Percentiles rank a stretch among this genome's conserved stretches.
phyloP scores from a whole-genome alignment of 768 basidiomycete species.

The Sporobolomyces phaffii region DNA sequence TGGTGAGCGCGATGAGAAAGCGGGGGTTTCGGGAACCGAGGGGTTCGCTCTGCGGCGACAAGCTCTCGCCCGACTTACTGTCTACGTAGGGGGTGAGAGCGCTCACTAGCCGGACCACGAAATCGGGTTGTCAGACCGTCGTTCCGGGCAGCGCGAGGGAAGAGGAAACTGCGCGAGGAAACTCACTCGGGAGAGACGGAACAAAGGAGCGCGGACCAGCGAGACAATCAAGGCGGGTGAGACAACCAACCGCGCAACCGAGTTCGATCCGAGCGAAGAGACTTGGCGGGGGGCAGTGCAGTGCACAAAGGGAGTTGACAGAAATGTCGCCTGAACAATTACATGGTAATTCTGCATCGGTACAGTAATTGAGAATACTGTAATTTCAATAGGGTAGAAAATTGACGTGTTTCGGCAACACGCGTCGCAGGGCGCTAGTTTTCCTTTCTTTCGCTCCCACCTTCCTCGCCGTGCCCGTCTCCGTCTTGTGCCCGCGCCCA shows the following conservation, averaged over 20 bases:
- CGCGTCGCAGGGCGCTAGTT: background rate
- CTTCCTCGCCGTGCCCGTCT: background rate
- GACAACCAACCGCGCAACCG: no score
- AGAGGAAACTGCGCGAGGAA: background rate
- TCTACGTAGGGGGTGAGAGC: slow-evolving; percentile 88
- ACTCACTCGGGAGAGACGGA: background rate
- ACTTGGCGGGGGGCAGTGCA: no score
- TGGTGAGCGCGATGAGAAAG: background rate
- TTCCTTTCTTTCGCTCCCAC: background rate
- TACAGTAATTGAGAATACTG: background rate
- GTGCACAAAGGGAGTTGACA: no score
- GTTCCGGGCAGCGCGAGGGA: background rate
- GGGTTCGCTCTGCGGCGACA: no score
- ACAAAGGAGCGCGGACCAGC: background rate
- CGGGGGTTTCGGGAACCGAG: no score
- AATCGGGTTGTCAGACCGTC: no score
- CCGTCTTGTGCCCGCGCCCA: background rate
- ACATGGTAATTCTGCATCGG: no score
- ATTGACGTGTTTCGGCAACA: background rate
- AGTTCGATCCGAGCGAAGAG: no score
- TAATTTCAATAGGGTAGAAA: background rate
- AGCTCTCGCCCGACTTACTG: slow-evolving; percentile 62
- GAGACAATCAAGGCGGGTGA: no score
- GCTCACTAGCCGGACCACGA: no score
- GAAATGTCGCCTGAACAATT: no score